phyloP scores from a whole-genome alignment of 139 green algal genomes.

The Micractinium sp. region DNA sequence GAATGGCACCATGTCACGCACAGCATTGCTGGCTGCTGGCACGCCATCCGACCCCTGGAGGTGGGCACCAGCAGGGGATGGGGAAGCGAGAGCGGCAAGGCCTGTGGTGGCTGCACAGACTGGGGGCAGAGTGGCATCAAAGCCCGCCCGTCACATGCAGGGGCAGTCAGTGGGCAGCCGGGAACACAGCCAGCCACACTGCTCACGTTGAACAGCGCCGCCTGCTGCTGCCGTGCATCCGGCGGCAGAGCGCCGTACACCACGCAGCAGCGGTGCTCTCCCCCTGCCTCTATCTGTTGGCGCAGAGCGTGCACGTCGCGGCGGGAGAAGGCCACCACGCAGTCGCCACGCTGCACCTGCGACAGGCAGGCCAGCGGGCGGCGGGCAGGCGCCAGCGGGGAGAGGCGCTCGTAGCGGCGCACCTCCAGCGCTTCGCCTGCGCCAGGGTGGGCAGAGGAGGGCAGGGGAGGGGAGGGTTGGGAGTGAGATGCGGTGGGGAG shows the following conservation, averaged over 20 bases:
- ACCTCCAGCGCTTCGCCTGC: slow-evolving; percentile 73
- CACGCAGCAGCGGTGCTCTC: slow-evolving; percentile 62
- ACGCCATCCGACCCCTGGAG: too few species aligned
- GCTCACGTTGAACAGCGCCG: slow-evolving; percentile 84
- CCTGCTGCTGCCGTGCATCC: slow-evolving; percentile 79
- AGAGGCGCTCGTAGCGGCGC: slow-evolving; percentile 33
- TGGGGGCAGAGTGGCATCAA: too few species aligned
- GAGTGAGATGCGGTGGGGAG: not conserved
- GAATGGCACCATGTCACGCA: too few species aligned
- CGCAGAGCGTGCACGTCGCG: slow-evolving; percentile 75
- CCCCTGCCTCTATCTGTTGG: slow-evolving; percentile 57
- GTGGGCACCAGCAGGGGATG: too few species aligned
- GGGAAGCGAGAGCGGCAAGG: too few species aligned
- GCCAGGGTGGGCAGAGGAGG: not conserved
- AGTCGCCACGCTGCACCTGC: slow-evolving; percentile 80
- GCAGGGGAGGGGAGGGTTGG: not conserved
- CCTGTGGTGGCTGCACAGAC: too few species aligned
- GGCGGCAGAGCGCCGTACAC: slow-evolving; percentile 89
- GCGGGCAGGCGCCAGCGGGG: slow-evolving; percentile 12
- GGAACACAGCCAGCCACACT: not conserved
- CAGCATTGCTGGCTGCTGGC: too few species aligned
- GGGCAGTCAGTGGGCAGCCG: too few species aligned
- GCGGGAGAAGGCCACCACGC: slow-evolving; percentile 89
- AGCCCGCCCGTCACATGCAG: too few species aligned
- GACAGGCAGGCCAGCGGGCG: slow-evolving; percentile 9